phyloP scores from a whole-genome alignment of 257 asterid species.

The Parsonsia alboflavescens region DNA sequence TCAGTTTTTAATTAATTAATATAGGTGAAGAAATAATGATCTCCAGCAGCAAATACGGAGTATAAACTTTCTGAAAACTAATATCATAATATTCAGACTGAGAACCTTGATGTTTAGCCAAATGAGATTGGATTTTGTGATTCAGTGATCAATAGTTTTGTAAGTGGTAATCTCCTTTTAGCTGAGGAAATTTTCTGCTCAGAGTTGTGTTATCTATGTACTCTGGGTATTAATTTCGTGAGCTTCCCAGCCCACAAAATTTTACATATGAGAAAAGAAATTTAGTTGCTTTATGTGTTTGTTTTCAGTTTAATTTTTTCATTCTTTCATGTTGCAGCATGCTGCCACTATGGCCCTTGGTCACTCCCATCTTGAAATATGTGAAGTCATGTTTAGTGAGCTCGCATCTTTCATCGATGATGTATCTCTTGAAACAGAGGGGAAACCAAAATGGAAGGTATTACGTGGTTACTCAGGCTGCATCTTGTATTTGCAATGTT shows the following conservation, averaged over 20 bases:
- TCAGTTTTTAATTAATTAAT: neutral
- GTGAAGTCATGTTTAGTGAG: slow-evolving; percentile 96
- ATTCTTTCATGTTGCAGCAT: slow-evolving; percentile 45
- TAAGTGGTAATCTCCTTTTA: neutral
- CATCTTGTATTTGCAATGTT: neutral
- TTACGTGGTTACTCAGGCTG: slow-evolving; percentile 2
- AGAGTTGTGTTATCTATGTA: neutral
- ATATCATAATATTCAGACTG: neutral
- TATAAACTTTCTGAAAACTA: neutral
- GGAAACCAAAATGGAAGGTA: slow-evolving; percentile 99
- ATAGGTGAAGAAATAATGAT: neutral
- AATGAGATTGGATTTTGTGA: neutral
- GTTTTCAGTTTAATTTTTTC: neutral
- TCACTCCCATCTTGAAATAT: slow-evolving; percentile 91
- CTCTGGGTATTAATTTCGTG: slow-evolving; percentile 5
- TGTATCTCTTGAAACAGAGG: slow-evolving; percentile 88
- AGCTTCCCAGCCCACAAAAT: neutral
- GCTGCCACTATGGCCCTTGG: slow-evolving; percentile 99
- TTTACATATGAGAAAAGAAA: slow-evolving; percentile 8
- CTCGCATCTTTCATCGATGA: slow-evolving; percentile 94
- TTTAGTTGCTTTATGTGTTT: neutral
- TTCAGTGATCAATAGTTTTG: neutral
- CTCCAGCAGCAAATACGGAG: neutral
- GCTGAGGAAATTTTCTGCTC: neutral
- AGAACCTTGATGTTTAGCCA: neutral